Evolutionary conservation across 1,284 basidiomycete genomes (phyloP).

Genomic region (Abortiporus biennis): DNA sequence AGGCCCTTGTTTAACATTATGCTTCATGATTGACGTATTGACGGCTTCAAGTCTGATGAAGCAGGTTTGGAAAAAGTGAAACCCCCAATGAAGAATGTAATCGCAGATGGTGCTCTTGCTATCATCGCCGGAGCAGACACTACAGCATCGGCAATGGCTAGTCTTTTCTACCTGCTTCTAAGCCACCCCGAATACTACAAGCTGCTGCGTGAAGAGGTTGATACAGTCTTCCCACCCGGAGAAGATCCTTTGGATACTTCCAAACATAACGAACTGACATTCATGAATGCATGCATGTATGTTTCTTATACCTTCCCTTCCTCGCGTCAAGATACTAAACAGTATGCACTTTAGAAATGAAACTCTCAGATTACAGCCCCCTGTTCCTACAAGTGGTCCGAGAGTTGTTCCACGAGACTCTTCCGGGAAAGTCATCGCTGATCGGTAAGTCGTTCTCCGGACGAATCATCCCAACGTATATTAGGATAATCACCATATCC

Average conservation of each 20-base stretch:
- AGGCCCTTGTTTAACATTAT: slow-evolving; percentile 1
- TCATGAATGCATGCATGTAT: background rate
- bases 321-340: too few relatives aligned
- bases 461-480: background rate
- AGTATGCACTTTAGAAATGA: slow-evolving; percentile 16
- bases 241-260: slow-evolving; percentile 1
- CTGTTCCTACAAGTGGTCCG: slow-evolving; percentile 7
- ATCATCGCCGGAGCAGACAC: slow-evolving; percentile 8
- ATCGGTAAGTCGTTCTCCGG: slow-evolving; percentile 8
- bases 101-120: slow-evolving; percentile 4
- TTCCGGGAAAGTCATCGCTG: slow-evolving; percentile 8
- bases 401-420: slow-evolving; percentile 5
- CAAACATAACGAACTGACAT: background rate
- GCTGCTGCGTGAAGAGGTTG: slow-evolving; percentile 3
- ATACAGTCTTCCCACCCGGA: background rate
- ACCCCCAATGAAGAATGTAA: slow-evolving; percentile 1
- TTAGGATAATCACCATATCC: background rate
- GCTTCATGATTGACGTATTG: background rate
- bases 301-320: background rate
- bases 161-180: slow-evolving; percentile 7
- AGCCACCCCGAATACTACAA: background rate
- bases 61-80: slow-evolving; percentile 4
- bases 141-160: slow-evolving; percentile 3
- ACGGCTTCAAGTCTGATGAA: slow-evolving; percentile 4
- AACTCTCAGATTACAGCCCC: slow-evolving; percentile 15